Evolutionary conservation across 202 grass and related monocot species (phyloP), one percentile per base, ranked within the genome.

Genomic region (Musa balbisiana): DNA sequence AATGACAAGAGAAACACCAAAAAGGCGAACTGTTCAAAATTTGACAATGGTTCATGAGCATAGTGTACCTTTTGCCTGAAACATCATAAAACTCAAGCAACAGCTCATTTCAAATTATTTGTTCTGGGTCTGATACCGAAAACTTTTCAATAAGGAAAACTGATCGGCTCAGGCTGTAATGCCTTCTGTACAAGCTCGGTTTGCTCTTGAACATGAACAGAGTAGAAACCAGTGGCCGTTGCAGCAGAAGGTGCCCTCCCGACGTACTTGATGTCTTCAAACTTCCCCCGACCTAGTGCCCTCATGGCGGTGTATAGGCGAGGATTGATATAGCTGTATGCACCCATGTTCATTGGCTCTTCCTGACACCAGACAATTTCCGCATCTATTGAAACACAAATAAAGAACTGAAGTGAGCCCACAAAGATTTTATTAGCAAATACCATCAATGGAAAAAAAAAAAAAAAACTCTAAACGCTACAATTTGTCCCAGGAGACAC

Each of bases 321-420:
- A 73, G 87, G 93, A 21, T 53, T 54, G 64, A 96, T 85, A 55
- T 96, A 96, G 21, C 69, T 89, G 72, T 84, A 96, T 26, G 90
- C 85, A 1, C 93, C 93, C 93, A 96, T 96, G 59, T 96, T 96
- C 93, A 96, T 96, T 0, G 93, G 93, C 55, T 96, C 93, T 79
- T 96, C 93, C 75, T 96, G 93, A 60, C 87, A 92, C 93, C 93
- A 96, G 1, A 92, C 87, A 26, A 96, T 89, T 86, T 96, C 93
- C 0, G 93, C 93, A 90, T 90, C 93, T 96, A 64, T 22, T 17
- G 51, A 17, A 13, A 49, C 1, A 68, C 33, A 50, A 43, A 43
- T 20, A 10, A 50, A 17, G 14, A 50, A 73, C 21, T 56, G 3
- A 16, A 76, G 15, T 89, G 26, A 69, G 67, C 4, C 75, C 62